Base-by-base conservation (phyloP, 192 early-diverging fungal genomes). In the Coemansia sp. region DNA sequence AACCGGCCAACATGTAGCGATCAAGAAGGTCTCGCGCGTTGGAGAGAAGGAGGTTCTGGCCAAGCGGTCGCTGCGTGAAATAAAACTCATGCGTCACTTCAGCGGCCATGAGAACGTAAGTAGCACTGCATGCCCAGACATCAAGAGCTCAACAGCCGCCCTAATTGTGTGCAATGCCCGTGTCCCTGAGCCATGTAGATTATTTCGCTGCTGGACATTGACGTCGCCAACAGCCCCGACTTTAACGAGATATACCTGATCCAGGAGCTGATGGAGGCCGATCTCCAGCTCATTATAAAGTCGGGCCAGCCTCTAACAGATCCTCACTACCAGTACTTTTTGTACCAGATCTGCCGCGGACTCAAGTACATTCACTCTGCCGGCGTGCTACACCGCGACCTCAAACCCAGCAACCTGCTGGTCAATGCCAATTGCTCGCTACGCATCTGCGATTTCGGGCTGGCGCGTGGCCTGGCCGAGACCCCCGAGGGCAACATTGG, bases 301-400 rank as follows among this genome's bases (percentile, higher is more conserved):
- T 93, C 92, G 5, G 87, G 83, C 35, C 97, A 99, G 85, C 89
- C 89, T 56, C 85, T 99, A 47, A 93, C 93, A 23, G 93, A 97
- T 75, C 91, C 94, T 60, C 97, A 99, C 79, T 96, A 88, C 72
- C 97, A 99, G 76, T 99, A 99, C 84, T 99, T 99, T 80, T 88
- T 97, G 64, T 99, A 95, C 83, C 97, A 99, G 76, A 92, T 97
- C 25, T 79, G 94, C 60, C 90, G 96, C 61, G 97, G 95, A 8
- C 87, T 99, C 59, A 99, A 99, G 76, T 96, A 94, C 72, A 95
- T 99, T 85, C 97, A 99, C 73, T 96, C 95, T 18, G 97, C 96
- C 34, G 95, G 95, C 68, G 93, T 99, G 20, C 82, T 98, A 20
- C 96, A 99, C 75, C 92, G 96, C 65, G 97, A 99, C 86, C 85